Evolutionary conservation across 768 basidiomycete species (phyloP).

Genomic region (Boletus pseudo-olivaceus): DNA sequence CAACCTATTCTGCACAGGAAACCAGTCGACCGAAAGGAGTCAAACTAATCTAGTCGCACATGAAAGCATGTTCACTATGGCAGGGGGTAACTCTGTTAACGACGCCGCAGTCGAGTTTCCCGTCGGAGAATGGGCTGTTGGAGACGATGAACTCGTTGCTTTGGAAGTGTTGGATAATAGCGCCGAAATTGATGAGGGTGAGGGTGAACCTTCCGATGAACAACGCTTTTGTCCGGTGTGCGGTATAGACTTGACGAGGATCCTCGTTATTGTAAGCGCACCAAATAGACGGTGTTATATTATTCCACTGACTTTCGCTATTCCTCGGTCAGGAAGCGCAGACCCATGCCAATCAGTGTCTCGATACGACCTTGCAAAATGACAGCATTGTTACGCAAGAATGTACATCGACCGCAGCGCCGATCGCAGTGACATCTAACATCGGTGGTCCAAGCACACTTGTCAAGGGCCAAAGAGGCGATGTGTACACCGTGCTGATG

Average conservation of each 20-base stretch:
- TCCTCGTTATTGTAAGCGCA: conserved; percentile 18
- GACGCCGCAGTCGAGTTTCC: conserved; percentile 13
- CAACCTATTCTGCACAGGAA: conserved; percentile 3
- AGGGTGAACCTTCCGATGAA: conserved; percentile 12
- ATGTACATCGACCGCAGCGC: background rate
- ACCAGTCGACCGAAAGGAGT: background rate
- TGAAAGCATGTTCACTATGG: background rate
- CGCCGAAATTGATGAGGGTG: conserved; percentile 21
- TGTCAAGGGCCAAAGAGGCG: conserved; percentile 6
- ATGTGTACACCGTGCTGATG: conserved; percentile 85
- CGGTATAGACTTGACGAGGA: conserved; percentile 7
- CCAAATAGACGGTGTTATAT: conserved; percentile 19
- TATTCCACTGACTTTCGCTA: background rate
- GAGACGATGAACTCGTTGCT: conserved; percentile 62
- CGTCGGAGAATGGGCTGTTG: conserved; percentile 63
- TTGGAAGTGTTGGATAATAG: conserved; percentile 28
- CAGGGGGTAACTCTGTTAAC: background rate
- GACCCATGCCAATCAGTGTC: conserved; percentile 56
- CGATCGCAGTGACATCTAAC: background rate
- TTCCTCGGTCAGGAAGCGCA: conserved; percentile 40
- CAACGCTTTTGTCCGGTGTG: conserved; percentile 28
- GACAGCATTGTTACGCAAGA: background rate
- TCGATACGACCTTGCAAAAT: conserved; percentile 34
- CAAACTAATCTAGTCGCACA: background rate
- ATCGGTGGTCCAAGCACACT: background rate